phyloP scores from a whole-genome alignment of 1,139 yeast genomes.

The Scheffersomyces illinoinensis region DNA sequence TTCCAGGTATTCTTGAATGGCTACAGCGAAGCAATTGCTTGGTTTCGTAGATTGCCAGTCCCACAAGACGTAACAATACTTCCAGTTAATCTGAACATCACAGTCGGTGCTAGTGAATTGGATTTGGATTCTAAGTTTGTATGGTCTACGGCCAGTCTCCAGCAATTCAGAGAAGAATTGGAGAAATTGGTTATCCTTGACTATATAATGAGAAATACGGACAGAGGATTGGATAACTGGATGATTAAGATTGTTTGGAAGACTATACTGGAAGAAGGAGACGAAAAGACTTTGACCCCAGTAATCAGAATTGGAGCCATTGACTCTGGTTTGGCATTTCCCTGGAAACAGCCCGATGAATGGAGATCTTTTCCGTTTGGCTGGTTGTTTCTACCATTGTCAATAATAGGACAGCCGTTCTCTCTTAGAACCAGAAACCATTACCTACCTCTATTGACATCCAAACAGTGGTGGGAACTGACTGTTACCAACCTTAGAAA shows the following conservation, averaged over 20 bases:
- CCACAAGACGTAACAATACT: conserved; percentile 35
- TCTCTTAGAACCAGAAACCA: conserved; percentile 56
- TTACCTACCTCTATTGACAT: conserved; percentile 59
- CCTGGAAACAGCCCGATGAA: conserved; percentile 84
- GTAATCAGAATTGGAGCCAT: conserved; percentile 66
- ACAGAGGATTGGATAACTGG: conserved; percentile 77
- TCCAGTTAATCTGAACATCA: conserved; percentile 21
- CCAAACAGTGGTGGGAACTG: conserved; percentile 72
- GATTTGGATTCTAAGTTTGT: conserved; percentile 26
- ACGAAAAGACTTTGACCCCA: conserved; percentile 28
- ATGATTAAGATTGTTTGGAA: conserved; percentile 64
- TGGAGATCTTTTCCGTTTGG: conserved; percentile 84
- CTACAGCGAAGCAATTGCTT: conserved; percentile 62
- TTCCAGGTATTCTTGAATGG: conserved; percentile 64
- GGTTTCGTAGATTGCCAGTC: conserved; percentile 56
- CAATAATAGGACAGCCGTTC: conserved; percentile 70
- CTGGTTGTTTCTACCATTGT: conserved; percentile 69
- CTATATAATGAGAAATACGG: conserved; percentile 74
- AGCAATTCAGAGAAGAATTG: conserved; percentile 59
- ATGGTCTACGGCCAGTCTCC: conserved; percentile 56
- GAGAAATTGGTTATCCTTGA: conserved; percentile 73
- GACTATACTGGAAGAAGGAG: conserved; percentile 10
- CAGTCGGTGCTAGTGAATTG: conserved; percentile 12
- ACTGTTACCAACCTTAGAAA: conserved; percentile 48
- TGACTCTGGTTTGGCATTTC: conserved; percentile 75